Conservation (phyloP, 2,329 filamentous ascomycete genomes). For the Aspergillus melleus region DNA sequence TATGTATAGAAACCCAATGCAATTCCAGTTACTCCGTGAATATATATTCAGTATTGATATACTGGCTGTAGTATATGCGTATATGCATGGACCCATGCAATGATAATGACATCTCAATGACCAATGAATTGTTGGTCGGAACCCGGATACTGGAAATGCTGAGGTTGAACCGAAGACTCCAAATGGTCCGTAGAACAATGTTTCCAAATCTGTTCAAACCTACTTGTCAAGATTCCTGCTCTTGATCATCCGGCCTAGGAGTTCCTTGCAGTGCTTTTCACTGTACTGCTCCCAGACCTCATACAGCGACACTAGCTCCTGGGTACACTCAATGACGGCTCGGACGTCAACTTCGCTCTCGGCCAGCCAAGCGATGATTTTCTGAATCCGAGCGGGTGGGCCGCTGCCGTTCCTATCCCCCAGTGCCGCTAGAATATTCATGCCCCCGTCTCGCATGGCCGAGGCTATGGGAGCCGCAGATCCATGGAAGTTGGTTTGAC, state of each 20-base stretch:
- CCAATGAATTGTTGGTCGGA: too few species aligned
- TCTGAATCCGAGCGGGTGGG: constrained; percentile 51
- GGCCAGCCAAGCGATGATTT: constrained; percentile 77
- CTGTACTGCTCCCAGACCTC: constrained; percentile 69
- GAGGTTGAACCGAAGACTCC: not conserved
- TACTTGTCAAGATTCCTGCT: constrained; percentile 58
- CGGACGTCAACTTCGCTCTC: constrained; percentile 84
- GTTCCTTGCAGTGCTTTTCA: constrained; percentile 65
- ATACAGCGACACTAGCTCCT: constrained; percentile 89
- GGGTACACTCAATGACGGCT: constrained; percentile 82
- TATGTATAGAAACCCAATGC: not conserved
- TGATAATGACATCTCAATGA: too few species aligned
- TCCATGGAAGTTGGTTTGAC: constrained; percentile 42
- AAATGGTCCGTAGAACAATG: not conserved
- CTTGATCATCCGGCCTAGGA: constrained; percentile 63
- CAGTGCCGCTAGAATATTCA: constrained; percentile 36
- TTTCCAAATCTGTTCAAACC: constrained; percentile 13
- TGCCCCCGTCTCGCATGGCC: constrained; percentile 38
- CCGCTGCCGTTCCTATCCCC: constrained; percentile 31
- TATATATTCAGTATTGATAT: not conserved
- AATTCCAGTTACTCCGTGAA: not conserved
- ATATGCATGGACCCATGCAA: not conserved
- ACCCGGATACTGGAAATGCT: not conserved
- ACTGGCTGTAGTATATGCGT: not conserved
- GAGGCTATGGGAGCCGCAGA: constrained; percentile 34